Evolutionary conservation across 1,139 yeast genomes (phyloP), one percentile per base, ranked within the genome.

Genomic region (Sugiyamaella japonica): DNA sequence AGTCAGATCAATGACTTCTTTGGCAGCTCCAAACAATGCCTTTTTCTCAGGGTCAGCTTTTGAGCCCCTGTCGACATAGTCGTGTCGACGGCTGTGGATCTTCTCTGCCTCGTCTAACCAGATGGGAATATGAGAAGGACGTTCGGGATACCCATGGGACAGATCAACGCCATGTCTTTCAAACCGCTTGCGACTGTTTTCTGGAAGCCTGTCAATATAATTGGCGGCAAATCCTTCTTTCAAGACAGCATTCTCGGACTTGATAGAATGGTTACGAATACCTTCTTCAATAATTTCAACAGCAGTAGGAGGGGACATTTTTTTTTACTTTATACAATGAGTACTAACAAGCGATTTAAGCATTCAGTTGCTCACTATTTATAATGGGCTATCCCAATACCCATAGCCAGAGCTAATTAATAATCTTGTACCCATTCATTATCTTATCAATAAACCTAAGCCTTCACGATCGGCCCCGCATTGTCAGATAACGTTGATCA

Each of bases 1-100:
- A 47, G 83, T 77, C 59, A 79, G 70, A 56, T 80, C 59, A 39
- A 63, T 72, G 16, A 80, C 82, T 62, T 78, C 78, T 54, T 68
- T 73, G 17, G 81, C 83, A 54, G 82, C 82, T 12, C 77, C 75
- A 45, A 80, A 72, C 46, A 80, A 65, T 5, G 81, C 79, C 64
- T 76, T 78, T 72, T 79, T 79, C 57, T 78, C 82, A 5, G 80
- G 80, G 60, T 79, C 83, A 34, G 83, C 83, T 61, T 75, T 50
- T 16, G 41, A 12, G 42, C 79, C 83, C 59, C 82, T 67, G 57
- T 78, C 82, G 52, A 73, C 66, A 59, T 75, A 80, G 16, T 59
- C 57, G 61, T 66, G 69, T 29, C 70, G 78, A 52, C 72, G 65
- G 54, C 70, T 70, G 66, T 83, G 75, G 42, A 80, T 70, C 7